These are phyloP conservation scores for Ceratobasidium sp. DNA, from an alignment of 1,284 basidiomycete genomes.

Conservation along the genomic window DNA sequence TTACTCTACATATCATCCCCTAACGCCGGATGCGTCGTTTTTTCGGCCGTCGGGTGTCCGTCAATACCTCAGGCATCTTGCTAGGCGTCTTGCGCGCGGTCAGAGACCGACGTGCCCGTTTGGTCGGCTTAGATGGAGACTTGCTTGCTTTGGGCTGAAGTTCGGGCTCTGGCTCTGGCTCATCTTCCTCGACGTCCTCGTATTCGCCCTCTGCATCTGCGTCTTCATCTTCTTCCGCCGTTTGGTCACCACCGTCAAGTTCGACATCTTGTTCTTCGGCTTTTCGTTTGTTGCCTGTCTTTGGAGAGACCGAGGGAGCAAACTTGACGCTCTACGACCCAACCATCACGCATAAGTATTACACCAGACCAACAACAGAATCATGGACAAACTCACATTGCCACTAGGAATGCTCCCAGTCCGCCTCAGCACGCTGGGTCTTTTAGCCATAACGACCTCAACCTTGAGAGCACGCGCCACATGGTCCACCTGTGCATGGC, in stretches of 20 bases:
- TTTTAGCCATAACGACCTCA: slow-evolving; percentile 21
- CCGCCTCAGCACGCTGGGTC: slow-evolving; percentile 10
- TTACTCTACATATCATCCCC: not conserved
- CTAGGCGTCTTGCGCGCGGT: slow-evolving; percentile 13
- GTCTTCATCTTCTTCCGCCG: slow-evolving; percentile 1
- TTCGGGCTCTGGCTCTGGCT: slow-evolving; percentile 3
- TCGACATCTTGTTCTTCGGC: slow-evolving; percentile 24
- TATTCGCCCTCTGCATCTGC: slow-evolving; percentile 28
- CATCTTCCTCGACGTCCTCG: slow-evolving; percentile 17
- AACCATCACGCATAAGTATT: not conserved
- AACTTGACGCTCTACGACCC: slow-evolving; percentile 27
- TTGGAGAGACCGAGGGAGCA: not conserved
- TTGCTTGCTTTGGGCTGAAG: not conserved
- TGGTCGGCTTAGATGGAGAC: not conserved
- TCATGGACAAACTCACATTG: slow-evolving; percentile 7
- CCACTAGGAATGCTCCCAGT: slow-evolving; percentile 29
- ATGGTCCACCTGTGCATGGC: not conserved
- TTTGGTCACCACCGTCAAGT: not conserved
- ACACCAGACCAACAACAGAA: not conserved
- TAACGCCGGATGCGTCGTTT: slow-evolving; percentile 27
- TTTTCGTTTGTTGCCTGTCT: slow-evolving; percentile 11
- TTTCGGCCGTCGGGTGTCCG: not conserved
- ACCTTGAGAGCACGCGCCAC: slow-evolving; percentile 16
- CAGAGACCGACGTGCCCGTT: slow-evolving; percentile 20
- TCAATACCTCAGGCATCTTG: slow-evolving; percentile 18